Percentiles rank a stretch among this genome's conserved stretches.
Evolutionary conservation across 2,329 filamentous ascomycete genomes (phyloP).

Genomic region (Sporothrix mexicana): DNA sequence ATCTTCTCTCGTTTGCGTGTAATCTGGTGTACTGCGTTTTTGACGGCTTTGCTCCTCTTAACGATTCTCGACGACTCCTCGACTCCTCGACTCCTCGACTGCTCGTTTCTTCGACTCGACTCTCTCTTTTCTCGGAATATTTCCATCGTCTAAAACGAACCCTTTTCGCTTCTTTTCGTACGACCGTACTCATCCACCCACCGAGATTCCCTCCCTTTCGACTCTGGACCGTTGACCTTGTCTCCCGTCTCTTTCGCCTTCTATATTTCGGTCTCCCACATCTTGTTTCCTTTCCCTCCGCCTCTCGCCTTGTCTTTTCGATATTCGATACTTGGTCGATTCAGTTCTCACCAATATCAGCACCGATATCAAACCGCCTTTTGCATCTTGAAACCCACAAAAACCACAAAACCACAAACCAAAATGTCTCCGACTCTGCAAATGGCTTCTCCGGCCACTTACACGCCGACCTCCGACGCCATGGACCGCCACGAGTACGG

Average conservation of each 20-base stretch:
- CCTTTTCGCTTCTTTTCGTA: conserved; percentile 25
- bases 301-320: not conserved
- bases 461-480: conserved; percentile 59
- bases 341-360: conserved; percentile 6
- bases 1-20: not conserved
- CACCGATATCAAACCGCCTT: not conserved
- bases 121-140: conserved; percentile 4
- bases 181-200: conserved; percentile 21
- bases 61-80: not conserved
- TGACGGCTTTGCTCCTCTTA: not conserved
- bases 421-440: conserved; percentile 59
- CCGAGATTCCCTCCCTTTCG: conserved; percentile 8
- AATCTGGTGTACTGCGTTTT: conserved; percentile 7
- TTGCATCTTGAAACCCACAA: no score
- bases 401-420: not conserved
- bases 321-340: not conserved
- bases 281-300: not conserved
- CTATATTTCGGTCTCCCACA: not conserved
- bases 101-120: no score
- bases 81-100: not conserved
- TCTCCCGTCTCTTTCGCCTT: not conserved
- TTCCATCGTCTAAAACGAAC: conserved; percentile 31
- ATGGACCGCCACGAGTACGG: conserved; percentile 65
- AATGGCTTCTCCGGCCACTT: conserved; percentile 53
- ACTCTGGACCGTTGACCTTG: not conserved